These are phyloP conservation scores for Allomyces macrogynus DNA, from an alignment of 192 early-diverging fungal species.

Conservation along the genomic window DNA sequence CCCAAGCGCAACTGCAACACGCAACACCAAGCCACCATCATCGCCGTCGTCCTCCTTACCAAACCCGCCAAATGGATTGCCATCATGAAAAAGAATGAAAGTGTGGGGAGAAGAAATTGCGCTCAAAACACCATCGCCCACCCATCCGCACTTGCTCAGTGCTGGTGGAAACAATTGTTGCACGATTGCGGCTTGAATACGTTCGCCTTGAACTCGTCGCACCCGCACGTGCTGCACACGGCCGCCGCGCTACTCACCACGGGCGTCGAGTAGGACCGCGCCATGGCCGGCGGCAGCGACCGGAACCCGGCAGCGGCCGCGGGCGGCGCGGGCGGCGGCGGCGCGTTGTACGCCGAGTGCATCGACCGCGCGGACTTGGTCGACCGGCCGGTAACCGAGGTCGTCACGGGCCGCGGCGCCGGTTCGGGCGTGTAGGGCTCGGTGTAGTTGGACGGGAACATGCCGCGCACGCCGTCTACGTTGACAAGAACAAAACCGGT, in stretches of 20 bases:
- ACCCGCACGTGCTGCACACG: conserved; percentile 42
- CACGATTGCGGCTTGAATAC: conserved; percentile 55
- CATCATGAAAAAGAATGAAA: conserved; percentile 8
- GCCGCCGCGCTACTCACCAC: conserved; percentile 8
- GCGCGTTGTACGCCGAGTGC: not conserved
- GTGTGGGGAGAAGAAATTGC: conserved; percentile 4
- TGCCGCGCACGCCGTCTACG: conserved; percentile 32
- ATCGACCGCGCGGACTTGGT: not conserved
- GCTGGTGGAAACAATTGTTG: conserved; percentile 65
- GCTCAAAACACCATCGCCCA: conserved; percentile 5
- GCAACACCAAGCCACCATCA: no score
- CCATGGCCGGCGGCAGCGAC: conserved; percentile 4
- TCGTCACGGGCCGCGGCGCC: not conserved
- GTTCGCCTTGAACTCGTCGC: conserved; percentile 50
- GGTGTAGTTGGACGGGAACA: conserved; percentile 88
- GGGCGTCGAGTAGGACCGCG: conserved; percentile 12
- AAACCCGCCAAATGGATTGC: conserved; percentile 1
- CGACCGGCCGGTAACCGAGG: not conserved
- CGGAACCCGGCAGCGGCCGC: not conserved
- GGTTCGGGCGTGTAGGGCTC: conserved; percentile 17
- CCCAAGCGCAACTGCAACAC: no score
- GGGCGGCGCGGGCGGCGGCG: not conserved
- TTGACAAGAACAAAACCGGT: no score
- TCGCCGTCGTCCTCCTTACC: no score
- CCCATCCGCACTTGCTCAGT: conserved; percentile 20